Evolutionary conservation across 495 filamentous ascomycete genomes (phyloP).

Genomic region (Podospora pseudocomata): DNA sequence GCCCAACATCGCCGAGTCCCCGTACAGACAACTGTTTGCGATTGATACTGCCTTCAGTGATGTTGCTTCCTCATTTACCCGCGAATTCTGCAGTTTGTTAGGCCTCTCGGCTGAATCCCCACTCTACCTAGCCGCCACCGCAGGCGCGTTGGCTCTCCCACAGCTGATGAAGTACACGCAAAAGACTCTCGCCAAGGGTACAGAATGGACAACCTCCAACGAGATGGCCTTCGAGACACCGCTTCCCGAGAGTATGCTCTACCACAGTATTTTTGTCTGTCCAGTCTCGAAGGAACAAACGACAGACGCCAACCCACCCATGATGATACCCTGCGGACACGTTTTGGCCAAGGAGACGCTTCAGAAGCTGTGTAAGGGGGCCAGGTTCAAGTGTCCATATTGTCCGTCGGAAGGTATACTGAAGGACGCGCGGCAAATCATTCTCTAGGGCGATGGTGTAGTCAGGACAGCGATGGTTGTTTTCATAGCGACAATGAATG

Average conservation of each 20-base stretch:
- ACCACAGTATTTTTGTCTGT: slow-evolving; percentile 96
- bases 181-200: slow-evolving; percentile 80
- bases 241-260: slow-evolving; percentile 78
- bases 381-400: slow-evolving; percentile 90
- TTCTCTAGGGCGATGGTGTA: slow-evolving; percentile 36
- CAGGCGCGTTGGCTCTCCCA: slow-evolving; percentile 86
- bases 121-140: slow-evolving; percentile 85
- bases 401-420: slow-evolving; percentile 80
- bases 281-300: slow-evolving; percentile 95
- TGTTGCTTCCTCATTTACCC: slow-evolving; percentile 77
- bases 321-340: slow-evolving; percentile 98
- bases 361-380: slow-evolving; percentile 69
- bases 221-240: slow-evolving; percentile 93
- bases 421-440: slow-evolving; percentile 71
- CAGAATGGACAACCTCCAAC: slow-evolving; percentile 88
- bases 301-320: slow-evolving; percentile 88
- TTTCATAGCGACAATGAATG: neutral
- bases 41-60: slow-evolving; percentile 72
- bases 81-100: slow-evolving; percentile 90
- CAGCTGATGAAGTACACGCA: slow-evolving; percentile 75
- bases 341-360: slow-evolving; percentile 85
- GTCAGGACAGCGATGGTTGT: neutral
- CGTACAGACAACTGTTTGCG: slow-evolving; percentile 73
- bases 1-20: slow-evolving; percentile 63
- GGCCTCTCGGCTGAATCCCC: slow-evolving; percentile 84